These are phyloP conservation scores for Syzygium oleosum DNA, from an alignment of 345 rosid genomes.

Conservation along the genomic window DNA sequence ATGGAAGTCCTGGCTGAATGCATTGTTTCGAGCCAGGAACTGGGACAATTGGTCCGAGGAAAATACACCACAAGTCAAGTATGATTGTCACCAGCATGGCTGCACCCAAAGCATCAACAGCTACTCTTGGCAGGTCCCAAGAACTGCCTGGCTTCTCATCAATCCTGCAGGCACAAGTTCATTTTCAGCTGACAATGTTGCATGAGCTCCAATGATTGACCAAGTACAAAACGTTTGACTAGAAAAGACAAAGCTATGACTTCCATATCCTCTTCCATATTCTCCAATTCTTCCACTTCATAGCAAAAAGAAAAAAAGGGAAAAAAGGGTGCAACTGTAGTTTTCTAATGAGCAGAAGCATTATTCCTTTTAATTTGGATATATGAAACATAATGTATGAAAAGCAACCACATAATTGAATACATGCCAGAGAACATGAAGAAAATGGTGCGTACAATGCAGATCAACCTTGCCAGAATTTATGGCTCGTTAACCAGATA, in stretches of 20 bases:
- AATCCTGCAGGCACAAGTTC: slow-evolving; percentile 37
- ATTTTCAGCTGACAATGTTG: neutral
- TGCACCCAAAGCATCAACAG: slow-evolving; percentile 87
- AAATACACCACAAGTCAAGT: slow-evolving; percentile 90
- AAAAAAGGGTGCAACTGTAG: neutral
- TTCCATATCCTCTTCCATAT: neutral
- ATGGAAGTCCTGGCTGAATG: slow-evolving; percentile 65
- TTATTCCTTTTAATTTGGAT: neutral
- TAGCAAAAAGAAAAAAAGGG: neutral
- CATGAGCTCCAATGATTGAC: neutral
- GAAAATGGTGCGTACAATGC: neutral
- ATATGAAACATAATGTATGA: neutral
- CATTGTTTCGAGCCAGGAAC: slow-evolving; percentile 45
- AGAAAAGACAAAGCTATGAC: neutral
- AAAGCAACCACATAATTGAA: neutral
- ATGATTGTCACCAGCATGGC: slow-evolving; percentile 95
- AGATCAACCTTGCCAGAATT: neutral
- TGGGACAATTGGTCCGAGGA: slow-evolving; percentile 82
- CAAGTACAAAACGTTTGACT: neutral
- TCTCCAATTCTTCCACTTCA: neutral
- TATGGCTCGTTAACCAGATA: neutral
- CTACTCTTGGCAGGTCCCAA: slow-evolving; percentile 83
- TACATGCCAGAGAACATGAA: neutral
- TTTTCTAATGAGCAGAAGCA: neutral
- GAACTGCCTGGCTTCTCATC: slow-evolving; percentile 76